These are phyloP conservation scores for Eleusine coracana DNA, from an alignment of 176 grass and related monocot species.

Conservation along the genomic window DNA sequence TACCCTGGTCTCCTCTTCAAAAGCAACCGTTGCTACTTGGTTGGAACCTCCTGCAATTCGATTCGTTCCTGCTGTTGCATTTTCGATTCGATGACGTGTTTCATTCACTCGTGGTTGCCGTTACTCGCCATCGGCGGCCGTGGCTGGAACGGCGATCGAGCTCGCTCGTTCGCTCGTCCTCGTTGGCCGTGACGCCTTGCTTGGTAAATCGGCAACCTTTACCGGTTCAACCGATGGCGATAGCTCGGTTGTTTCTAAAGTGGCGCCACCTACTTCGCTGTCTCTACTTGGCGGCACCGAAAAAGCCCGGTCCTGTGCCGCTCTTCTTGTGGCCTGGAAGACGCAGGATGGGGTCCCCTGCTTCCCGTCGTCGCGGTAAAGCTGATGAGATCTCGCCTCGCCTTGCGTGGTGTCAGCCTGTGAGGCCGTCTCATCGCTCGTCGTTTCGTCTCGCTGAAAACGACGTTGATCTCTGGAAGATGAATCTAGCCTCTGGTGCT, in stretches of 20 bases:
- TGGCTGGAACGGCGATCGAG: neutral
- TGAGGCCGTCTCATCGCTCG: neutral
- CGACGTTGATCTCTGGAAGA: slow-evolving; percentile 27
- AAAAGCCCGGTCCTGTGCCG: neutral
- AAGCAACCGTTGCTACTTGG: neutral
- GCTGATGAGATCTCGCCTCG: slow-evolving; percentile 13
- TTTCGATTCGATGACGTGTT: neutral
- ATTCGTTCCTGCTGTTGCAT: neutral
- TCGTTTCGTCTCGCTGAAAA: slow-evolving; percentile 31
- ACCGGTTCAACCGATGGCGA: slow-evolving; percentile 45
- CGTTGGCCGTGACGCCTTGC: slow-evolving; percentile 34
- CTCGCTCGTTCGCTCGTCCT: neutral
- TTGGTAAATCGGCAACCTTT: slow-evolving; percentile 48
- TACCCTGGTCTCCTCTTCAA: neutral
- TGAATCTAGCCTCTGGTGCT: slow-evolving; percentile 28
- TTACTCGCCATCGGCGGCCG: slow-evolving; percentile 10
- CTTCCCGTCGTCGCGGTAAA: slow-evolving; percentile 13
- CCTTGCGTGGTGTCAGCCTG: neutral
- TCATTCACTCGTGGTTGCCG: slow-evolving; percentile 12
- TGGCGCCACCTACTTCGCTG: slow-evolving; percentile 25
- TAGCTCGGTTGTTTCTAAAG: neutral
- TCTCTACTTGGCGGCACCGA: neutral
- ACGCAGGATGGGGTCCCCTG: neutral
- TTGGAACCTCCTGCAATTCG: neutral
- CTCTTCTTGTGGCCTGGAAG: slow-evolving; percentile 24